These are phyloP conservation scores for Aspergillus ruber DNA, from an alignment of 2,329 filamentous ascomycete genomes.

Conservation along the genomic window DNA sequence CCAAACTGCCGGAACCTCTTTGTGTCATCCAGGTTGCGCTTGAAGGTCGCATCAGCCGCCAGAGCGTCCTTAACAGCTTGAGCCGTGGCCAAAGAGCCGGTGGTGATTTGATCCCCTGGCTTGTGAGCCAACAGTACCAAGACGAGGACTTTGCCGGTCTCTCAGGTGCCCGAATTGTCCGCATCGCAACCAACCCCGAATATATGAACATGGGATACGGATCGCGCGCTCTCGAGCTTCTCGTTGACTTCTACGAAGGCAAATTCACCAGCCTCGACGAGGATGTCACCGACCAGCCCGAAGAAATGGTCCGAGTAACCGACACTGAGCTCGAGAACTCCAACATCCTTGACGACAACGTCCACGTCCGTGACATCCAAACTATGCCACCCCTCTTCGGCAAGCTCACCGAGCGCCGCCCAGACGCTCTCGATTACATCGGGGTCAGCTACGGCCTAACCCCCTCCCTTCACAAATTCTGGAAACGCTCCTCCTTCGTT, in stretches of 20 bases:
- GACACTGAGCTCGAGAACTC: conserved; percentile 73
- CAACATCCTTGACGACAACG: conserved; percentile 75
- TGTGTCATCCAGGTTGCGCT: conserved; percentile 92
- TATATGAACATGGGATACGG: conserved; percentile 92
- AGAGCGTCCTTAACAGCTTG: conserved; percentile 84
- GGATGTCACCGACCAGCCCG: conserved; percentile 46
- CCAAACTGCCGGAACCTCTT: conserved; percentile 80
- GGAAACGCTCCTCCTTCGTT: conserved; percentile 80
- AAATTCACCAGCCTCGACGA: conserved; percentile 84
- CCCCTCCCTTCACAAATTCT: conserved; percentile 83
- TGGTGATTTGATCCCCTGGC: conserved; percentile 93
- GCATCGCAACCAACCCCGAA: conserved; percentile 94
- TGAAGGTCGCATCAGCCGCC: conserved; percentile 88
- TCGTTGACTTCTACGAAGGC: conserved; percentile 89
- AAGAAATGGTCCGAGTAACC: conserved; percentile 69
- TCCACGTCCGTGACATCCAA: conserved; percentile 81
- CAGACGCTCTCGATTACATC: conserved; percentile 78
- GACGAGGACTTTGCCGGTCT: conserved; percentile 93
- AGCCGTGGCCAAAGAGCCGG: conserved; percentile 82
- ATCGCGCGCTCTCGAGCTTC: conserved; percentile 75
- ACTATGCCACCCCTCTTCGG: conserved; percentile 92
- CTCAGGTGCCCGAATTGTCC: conserved; percentile 84
- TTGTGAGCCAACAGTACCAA: conserved; percentile 96
- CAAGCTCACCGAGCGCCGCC: conserved; percentile 74
- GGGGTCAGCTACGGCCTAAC: conserved; percentile 95